These are phyloP conservation scores for Cladophialophora psammophila DNA, from an alignment of 2,329 filamentous ascomycete genomes.

Conservation along the genomic window DNA sequence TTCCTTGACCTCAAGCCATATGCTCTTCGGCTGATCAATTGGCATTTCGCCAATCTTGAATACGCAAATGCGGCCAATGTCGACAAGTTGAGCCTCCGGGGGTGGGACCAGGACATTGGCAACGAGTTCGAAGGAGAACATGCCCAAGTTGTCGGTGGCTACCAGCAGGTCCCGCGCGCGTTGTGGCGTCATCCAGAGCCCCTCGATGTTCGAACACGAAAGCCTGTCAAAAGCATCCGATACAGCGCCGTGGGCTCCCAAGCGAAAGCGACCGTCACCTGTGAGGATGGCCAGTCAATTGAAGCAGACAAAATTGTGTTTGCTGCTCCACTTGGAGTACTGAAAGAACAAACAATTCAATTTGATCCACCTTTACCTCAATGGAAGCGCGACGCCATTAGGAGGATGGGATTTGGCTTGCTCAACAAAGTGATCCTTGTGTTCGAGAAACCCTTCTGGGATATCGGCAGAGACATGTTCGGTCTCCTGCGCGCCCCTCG, in stretches of 20 bases:
- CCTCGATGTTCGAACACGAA: constrained; percentile 77
- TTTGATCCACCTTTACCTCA: constrained; percentile 90
- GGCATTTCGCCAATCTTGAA: constrained; percentile 97
- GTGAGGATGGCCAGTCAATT: constrained; percentile 76
- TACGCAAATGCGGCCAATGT: constrained; percentile 95
- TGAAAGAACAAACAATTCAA: constrained; percentile 81
- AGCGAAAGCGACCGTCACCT: constrained; percentile 69
- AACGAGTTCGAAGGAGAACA: constrained; percentile 98
- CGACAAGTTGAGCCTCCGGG: constrained; percentile 81
- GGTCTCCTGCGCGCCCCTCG: constrained; percentile 80
- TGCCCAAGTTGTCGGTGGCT: constrained; percentile 90
- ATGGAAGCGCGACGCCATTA: constrained; percentile 83
- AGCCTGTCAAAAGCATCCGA: constrained; percentile 76
- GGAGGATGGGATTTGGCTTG: constrained; percentile 87
- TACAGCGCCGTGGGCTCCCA: constrained; percentile 57
- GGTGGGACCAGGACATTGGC: constrained; percentile 97
- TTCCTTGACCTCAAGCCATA: constrained; percentile 83
- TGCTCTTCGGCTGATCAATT: constrained; percentile 91
- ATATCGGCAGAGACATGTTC: constrained; percentile 88
- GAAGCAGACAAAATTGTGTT: constrained; percentile 91
- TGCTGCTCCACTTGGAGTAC: constrained; percentile 86
- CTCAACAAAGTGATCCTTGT: constrained; percentile 95
- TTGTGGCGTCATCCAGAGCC: constrained; percentile 77
- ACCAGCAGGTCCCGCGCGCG: constrained; percentile 90
- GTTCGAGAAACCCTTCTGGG: constrained; percentile 91